Conservation (phyloP, 805 yeast genomes). For the Metschnikowia chrysomelidarum region DNA sequence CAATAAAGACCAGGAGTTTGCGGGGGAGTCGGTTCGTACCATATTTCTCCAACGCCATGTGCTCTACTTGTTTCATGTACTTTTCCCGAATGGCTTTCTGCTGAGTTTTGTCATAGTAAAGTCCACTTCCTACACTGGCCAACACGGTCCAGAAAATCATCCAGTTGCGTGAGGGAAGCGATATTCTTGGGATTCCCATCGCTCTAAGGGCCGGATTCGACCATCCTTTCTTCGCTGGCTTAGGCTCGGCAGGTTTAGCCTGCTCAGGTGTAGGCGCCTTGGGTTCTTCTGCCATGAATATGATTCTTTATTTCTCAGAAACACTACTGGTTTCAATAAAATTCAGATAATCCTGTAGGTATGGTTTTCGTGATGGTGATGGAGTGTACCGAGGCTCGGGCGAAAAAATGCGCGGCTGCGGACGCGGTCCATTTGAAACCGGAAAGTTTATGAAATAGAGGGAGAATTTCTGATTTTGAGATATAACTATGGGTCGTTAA, state of each 20-base stretch:
- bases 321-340: too few relatives aligned
- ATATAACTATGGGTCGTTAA: too few relatives aligned
- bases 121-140: slow-evolving; percentile 67
- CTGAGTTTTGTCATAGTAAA: slow-evolving; percentile 72
- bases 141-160: slow-evolving; percentile 77
- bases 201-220: slow-evolving; percentile 78
- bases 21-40: slow-evolving; percentile 58
- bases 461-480: too few relatives aligned
- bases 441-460: too few relatives aligned
- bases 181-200: slow-evolving; percentile 77
- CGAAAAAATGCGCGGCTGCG: too few relatives aligned
- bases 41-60: slow-evolving; percentile 46
- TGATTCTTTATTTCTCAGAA: too few relatives aligned
- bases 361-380: too few relatives aligned
- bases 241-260: slow-evolving; percentile 2
- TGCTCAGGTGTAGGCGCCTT: slow-evolving; percentile 2
- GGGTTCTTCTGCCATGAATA: slow-evolving; percentile 13
- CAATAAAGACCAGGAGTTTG: slow-evolving; percentile 75
- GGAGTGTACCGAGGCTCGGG: too few relatives aligned
- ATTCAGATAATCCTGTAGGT: too few relatives aligned
- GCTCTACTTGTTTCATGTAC: slow-evolving; percentile 62
- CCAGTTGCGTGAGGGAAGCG: slow-evolving; percentile 93
- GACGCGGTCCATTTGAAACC: too few relatives aligned
- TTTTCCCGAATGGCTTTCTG: slow-evolving; percentile 62
- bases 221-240: slow-evolving; percentile 41